A percentile compares a stretch with the other conserved stretches of the same genome.
Evolutionary conservation across 257 asterid species (phyloP).

Genomic region (Coffea canephora): DNA sequence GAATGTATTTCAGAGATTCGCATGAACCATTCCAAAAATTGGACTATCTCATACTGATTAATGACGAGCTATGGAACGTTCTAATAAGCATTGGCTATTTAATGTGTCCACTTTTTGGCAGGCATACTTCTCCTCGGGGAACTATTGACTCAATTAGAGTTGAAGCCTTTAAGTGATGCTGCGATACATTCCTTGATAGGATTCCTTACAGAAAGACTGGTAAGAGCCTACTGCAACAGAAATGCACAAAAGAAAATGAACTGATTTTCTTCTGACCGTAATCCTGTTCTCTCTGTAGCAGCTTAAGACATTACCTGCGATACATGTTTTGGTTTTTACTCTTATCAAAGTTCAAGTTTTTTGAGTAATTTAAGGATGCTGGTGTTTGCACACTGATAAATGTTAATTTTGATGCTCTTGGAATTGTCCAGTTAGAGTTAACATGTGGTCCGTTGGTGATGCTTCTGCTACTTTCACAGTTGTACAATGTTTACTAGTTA

Average conservation of each 20-base stretch:
- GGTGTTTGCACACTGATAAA: background rate
- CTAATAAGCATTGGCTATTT: background rate
- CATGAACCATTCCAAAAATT: background rate
- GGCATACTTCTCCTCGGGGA: slow-evolving; percentile 86
- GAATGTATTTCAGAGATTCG: background rate
- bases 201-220: slow-evolving; percentile 89
- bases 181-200: slow-evolving; percentile 69
- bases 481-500: background rate
- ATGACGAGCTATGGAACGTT: background rate
- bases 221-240: slow-evolving; percentile 31
- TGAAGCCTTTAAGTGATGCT: slow-evolving; percentile 54
- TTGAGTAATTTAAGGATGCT: background rate
- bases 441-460: background rate
- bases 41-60: background rate
- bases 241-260: background rate
- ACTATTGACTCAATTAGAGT: slow-evolving; percentile 48
- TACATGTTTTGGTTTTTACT: too few species aligned
- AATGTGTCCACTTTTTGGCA: slow-evolving; percentile 28
- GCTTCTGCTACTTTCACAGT: background rate
- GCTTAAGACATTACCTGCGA: background rate
- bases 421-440: background rate
- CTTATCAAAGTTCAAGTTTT: background rate
- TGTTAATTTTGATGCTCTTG: background rate
- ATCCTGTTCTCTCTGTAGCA: background rate
- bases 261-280: background rate